Evolutionary conservation across 2,329 filamentous ascomycete species (phyloP), one percentile per base, ranked within the genome.

Genomic region (Botryotinia calthae): DNA sequence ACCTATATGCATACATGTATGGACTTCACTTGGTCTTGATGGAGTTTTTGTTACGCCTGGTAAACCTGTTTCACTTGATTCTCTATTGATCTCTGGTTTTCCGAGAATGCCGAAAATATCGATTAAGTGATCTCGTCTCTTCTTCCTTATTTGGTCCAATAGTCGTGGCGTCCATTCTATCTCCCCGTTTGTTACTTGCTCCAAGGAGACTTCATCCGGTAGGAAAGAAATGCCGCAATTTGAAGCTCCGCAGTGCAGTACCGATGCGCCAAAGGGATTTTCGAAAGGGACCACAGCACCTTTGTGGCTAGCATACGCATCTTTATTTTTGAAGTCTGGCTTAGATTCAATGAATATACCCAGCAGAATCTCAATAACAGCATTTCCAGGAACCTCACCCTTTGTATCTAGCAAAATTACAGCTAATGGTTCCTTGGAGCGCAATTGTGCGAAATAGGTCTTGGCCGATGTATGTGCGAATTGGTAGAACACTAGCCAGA

Each of bases 401-500:
- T 40, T 67, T 7, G 1, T 40, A 22, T 54, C 34, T 1, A 54
- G 42, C 18, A 54, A 54, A 28, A 28, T 1, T 22, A 67, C 31
- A 20, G 46, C 64, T n/a, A 54, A 14, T 4, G 64, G 64, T 42
- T 67, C 64, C 34, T 54, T 54, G 2, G 31, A 40, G 9, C 31
- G 22, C 31, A 67, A 9, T 42, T 54, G 64, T 14, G 46, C 46
- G 5, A 67, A 54, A 54, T 54, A 67, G 1, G 31, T 67, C 46
- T 54, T 67, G 7, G 46, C 28, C 0, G 46, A 67, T 40, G 16
- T 42, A 31, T 67, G 34, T 10, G 34, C 22, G 2, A 40, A 28
- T 42, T 67, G 64, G 34, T 67, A 28, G 34, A 54, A 40, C 16
- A 67, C 46, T 18, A 67, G n/a, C 46, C 64, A 67, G 34, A 67